These are phyloP conservation scores for Monosporascus cannonballus DNA, from an alignment of 2,329 filamentous ascomycete genomes.

Conservation along the genomic window DNA sequence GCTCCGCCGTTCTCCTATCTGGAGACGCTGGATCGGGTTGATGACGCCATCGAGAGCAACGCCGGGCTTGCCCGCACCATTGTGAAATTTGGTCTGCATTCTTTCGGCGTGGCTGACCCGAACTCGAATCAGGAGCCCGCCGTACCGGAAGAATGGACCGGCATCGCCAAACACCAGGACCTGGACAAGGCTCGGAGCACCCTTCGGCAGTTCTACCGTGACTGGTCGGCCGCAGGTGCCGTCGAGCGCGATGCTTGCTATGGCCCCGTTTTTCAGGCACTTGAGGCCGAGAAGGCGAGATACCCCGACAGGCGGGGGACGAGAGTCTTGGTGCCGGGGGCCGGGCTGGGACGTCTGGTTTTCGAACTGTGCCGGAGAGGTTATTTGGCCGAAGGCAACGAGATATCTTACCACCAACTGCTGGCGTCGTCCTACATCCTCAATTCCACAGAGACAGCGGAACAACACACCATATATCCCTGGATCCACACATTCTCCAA, in stretches of 20 bases:
- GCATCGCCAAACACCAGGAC: conserved; percentile 65
- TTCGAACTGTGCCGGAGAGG: conserved; percentile 76
- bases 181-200: conserved; percentile 90
- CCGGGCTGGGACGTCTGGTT: conserved; percentile 80
- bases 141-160: conserved; percentile 61
- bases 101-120: conserved; percentile 49
- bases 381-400: conserved; percentile 77
- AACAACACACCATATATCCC: conserved; percentile 70
- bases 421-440: conserved; percentile 74
- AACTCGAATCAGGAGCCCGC: conserved; percentile 32
- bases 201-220: conserved; percentile 86
- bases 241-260: conserved; percentile 74
- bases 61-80: conserved; percentile 77
- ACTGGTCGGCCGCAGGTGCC: conserved; percentile 79
- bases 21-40: conserved; percentile 69
- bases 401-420: conserved; percentile 97
- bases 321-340: conserved; percentile 78
- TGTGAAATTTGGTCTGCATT: conserved; percentile 59
- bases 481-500: conserved; percentile 90
- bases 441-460: conserved; percentile 55
- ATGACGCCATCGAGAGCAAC: conserved; percentile 85
- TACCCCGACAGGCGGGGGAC: conserved; percentile 33
- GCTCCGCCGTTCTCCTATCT: conserved; percentile 77
- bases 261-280: conserved; percentile 60
- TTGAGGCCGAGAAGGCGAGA: conserved; percentile 44